phyloP scores from a whole-genome alignment of 2,329 filamentous ascomycete species.

The Orbilia oligospora region DNA sequence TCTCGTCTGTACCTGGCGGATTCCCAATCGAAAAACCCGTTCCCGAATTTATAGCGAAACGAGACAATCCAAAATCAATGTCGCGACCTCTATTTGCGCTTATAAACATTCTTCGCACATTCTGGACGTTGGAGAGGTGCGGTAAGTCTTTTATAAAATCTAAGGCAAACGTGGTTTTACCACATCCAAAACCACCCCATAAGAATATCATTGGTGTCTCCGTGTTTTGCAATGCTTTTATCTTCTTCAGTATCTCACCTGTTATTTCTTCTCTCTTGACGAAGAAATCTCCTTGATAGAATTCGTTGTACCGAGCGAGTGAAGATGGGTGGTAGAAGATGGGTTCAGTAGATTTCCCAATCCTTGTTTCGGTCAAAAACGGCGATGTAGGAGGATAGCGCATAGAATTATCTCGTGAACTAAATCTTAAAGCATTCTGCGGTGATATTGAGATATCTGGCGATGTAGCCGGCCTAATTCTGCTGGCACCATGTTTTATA shows the following conservation, averaged over 20 bases:
- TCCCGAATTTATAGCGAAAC: not conserved
- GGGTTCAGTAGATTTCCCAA: too few species aligned
- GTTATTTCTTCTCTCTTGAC: not conserved
- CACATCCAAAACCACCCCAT: not conserved
- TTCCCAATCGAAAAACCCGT: not conserved
- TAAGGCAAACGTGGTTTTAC: not conserved
- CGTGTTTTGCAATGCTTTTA: too few species aligned
- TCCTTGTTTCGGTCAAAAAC: too few species aligned
- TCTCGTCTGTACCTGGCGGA: too few species aligned
- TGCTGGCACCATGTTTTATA: too few species aligned
- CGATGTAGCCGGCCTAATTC: not conserved
- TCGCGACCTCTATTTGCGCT: not conserved
- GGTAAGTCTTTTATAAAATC: not conserved
- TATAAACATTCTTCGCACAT: not conserved
- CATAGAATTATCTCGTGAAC: too few species aligned
- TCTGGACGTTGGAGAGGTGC: not conserved
- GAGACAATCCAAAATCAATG: not conserved
- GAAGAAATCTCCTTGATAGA: not conserved
- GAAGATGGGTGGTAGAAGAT: not conserved
- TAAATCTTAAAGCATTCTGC: too few species aligned
- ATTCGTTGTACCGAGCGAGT: not conserved
- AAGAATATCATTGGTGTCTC: not conserved
- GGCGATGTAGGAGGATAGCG: too few species aligned
- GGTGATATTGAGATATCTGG: not conserved
- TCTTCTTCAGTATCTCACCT: not conserved